Conservation (phyloP, 352 stramenopile species). For the Globisporangium canariense region DNA sequence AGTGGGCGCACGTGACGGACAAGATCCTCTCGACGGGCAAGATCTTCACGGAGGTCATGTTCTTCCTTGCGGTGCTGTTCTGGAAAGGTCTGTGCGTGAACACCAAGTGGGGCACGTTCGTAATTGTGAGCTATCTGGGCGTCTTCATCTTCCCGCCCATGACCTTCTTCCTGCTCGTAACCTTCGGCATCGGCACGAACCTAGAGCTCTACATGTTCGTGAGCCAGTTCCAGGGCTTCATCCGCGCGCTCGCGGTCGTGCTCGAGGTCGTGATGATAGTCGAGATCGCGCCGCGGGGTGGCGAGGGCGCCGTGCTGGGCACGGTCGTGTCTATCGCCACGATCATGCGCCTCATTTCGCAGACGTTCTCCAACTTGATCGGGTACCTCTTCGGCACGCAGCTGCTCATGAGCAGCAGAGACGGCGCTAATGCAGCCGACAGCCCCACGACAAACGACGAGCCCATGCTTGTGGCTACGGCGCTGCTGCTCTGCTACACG, state of each 20-base stretch:
- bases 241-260: conserved; percentile 30
- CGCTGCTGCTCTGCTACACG: conserved; percentile 24
- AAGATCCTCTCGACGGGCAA: conserved; percentile 27
- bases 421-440: conserved; percentile 3
- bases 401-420: conserved; percentile 9
- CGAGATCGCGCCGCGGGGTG: conserved; percentile 41
- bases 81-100: conserved; percentile 36
- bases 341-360: conserved; percentile 35
- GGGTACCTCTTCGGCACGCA: conserved; percentile 20
- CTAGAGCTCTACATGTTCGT: conserved; percentile 34
- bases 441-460: conserved; percentile 14
- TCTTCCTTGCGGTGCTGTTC: conserved; percentile 23
- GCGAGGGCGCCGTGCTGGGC: conserved; percentile 40
- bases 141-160: conserved; percentile 29
- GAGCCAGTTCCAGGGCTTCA: conserved; percentile 34
- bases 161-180: conserved; percentile 26
- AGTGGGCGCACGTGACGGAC: conserved; percentile 40
- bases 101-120: conserved; percentile 31
- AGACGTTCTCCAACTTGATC: conserved; percentile 22
- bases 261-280: conserved; percentile 36
- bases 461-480: conserved; percentile 28
- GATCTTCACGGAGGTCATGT: conserved; percentile 33
- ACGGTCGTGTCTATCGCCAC: conserved; percentile 39
- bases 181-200: conserved; percentile 23
- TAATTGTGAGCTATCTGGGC: conserved; percentile 23